phyloP scores from a whole-genome alignment of 139 green algal species.

The Asterochloris erici region DNA sequence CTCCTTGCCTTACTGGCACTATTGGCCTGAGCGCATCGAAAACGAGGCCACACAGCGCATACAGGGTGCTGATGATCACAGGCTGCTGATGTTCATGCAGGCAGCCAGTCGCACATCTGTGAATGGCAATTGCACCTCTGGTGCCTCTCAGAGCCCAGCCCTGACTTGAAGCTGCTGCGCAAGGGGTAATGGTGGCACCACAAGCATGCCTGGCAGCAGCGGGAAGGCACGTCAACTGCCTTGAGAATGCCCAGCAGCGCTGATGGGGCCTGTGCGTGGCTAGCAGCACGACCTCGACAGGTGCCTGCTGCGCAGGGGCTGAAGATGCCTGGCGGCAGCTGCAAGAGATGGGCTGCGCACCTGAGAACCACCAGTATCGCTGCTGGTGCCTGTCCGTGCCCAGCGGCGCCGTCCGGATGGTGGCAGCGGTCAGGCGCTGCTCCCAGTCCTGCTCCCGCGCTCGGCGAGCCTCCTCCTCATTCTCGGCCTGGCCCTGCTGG shows the following conservation, averaged over 20 bases:
- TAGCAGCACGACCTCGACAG: neutral
- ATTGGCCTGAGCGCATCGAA: too few species aligned
- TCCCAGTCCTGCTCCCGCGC: conserved; percentile 36
- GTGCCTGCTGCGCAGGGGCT: neutral
- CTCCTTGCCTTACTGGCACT: too few species aligned
- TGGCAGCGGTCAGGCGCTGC: conserved; percentile 25
- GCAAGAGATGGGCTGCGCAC: neutral
- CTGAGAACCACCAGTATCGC: conserved; percentile 58
- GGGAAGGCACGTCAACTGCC: neutral
- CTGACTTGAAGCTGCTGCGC: neutral
- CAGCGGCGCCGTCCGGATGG: conserved; percentile 47
- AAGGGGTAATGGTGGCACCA: neutral
- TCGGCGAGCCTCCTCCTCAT: conserved; percentile 20
- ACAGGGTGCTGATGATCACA: too few species aligned
- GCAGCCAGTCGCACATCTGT: too few species aligned
- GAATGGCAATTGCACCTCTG: too few species aligned
- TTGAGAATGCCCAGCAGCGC: neutral
- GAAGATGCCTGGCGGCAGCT: neutral
- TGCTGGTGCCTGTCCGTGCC: conserved; percentile 59
- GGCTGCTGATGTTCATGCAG: too few species aligned
- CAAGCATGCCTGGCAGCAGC: neutral
- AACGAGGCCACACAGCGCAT: too few species aligned
- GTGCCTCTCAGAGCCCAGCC: too few species aligned
- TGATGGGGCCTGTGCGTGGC: neutral
- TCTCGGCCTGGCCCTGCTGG: conserved; percentile 14